Evolutionary conservation across 2,329 filamentous ascomycete species (phyloP), one percentile per base, ranked within the genome.

Genomic region (Apiospora aurea): DNA sequence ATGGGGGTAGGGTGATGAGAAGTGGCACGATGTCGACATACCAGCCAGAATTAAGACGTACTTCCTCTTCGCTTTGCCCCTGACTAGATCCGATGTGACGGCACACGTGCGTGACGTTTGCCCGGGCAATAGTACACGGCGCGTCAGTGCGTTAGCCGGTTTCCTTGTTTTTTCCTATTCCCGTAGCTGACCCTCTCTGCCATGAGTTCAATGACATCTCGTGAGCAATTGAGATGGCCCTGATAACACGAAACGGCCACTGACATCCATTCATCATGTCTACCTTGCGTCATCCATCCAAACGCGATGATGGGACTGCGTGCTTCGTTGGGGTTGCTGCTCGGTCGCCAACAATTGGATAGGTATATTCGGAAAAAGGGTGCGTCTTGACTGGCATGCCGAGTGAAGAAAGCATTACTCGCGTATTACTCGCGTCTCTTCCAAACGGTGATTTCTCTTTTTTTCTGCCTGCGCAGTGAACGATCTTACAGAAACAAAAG

Each of bases 381-480:
- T 29, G 53, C 38, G 53, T 38, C 29, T 38, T 61, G 53, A 61
- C 53, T 61, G 38, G 18, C 18, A 61, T 61, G 53, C 29, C 21
- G 29, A 21, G 53, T 61, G 16, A 38, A 29, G 49, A 29, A 38
- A 34, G 29, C 16, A 11, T 11, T 38, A n/a, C 34, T 38, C 29
- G 53, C 34, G 6, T 34, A 11, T 21, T 38, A 38, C 34, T 38
- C 29, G 53, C 34, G 6, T 34, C 51, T n/a, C 29, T n/a, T 21
- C 53, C 53, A 61, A 38, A 61, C 16, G 41, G 29, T 16, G 34
- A 41, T 21, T 6, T 46, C 44, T 46, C 10, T 61, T 61, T 61
- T 61, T 38, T 61, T 61, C 53, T 61, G 53, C 53, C 53, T 61
- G 53, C 53, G 53, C 53, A 61, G 53, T 38, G 1, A n/a, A 61